phyloP scores from a whole-genome alignment of 176 grass and related monocot species.

The Ampelocalamus luodianensis region DNA sequence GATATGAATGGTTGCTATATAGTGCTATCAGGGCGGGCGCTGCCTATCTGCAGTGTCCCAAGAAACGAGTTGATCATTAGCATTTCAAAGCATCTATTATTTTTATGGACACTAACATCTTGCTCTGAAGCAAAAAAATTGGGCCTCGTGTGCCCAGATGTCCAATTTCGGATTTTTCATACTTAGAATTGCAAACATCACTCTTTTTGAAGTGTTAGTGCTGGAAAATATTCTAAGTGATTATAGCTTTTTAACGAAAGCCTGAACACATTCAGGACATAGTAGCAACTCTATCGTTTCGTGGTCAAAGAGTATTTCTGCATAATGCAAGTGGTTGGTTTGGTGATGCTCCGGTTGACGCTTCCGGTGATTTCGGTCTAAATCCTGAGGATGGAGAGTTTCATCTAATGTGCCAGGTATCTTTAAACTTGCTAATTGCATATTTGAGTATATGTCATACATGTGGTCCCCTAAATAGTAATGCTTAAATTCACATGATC shows the following conservation, averaged over 20 bases:
- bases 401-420: conserved; percentile 99
- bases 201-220: conserved; percentile 31
- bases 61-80: conserved; percentile 17
- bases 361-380: conserved; percentile 95
- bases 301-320: conserved; percentile 98
- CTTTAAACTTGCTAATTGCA: conserved; percentile 14
- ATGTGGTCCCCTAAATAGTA: conserved; percentile 15
- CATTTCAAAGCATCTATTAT: conserved; percentile 5
- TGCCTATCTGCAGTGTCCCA: conserved; percentile 22
- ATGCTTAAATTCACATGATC: conserved; percentile 38
- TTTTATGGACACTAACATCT: conserved; percentile 7
- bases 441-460: conserved; percentile 17
- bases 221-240: conserved; percentile 24
- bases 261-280: conserved; percentile 67
- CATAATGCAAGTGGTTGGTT: conserved; percentile 98
- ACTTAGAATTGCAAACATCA: conserved; percentile 12
- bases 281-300: conserved; percentile 75
- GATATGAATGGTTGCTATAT: neutral
- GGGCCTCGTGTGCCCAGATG: neutral
- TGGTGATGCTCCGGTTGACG: conserved; percentile 90
- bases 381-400: conserved; percentile 97
- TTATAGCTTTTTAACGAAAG: conserved; percentile 44
- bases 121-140: conserved; percentile 5
- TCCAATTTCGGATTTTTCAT: neutral
- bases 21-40: neutral